phyloP scores from a whole-genome alignment of 1,139 yeast genomes.

The Spathaspora sp. region DNA sequence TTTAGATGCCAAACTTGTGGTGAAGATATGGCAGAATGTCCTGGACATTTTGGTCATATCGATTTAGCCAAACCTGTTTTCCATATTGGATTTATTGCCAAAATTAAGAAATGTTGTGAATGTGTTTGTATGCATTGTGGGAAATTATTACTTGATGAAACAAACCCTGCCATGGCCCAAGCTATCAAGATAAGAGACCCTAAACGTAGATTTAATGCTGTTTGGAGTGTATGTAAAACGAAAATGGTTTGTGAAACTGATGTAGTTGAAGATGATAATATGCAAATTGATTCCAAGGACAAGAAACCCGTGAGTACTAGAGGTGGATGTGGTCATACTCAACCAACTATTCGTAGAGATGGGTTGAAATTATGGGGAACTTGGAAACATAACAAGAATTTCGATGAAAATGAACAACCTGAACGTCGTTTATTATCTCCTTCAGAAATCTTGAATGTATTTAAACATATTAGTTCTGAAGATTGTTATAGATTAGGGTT shows the following conservation, averaged over 20 bases:
- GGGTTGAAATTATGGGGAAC: slow-evolving; percentile 96
- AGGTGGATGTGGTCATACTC: slow-evolving; percentile 98
- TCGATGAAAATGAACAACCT: slow-evolving; percentile 84
- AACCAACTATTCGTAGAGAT: slow-evolving; percentile 94
- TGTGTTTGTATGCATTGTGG: slow-evolving; percentile 99
- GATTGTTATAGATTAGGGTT: slow-evolving; percentile 85
- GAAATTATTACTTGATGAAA: slow-evolving; percentile 82
- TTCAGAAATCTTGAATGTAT: slow-evolving; percentile 84
- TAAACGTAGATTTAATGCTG: slow-evolving; percentile 93
- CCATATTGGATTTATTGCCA: slow-evolving; percentile 92
- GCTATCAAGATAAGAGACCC: slow-evolving; percentile 91
- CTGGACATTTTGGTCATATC: slow-evolving; percentile 99
- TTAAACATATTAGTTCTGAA: slow-evolving; percentile 84
- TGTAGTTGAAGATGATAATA: slow-evolving; percentile 59
- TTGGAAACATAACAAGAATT: slow-evolving; percentile 84
- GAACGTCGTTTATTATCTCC: slow-evolving; percentile 90
- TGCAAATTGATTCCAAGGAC: slow-evolving; percentile 20
- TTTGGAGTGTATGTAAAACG: slow-evolving; percentile 88
- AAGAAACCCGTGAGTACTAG: slow-evolving; percentile 47
- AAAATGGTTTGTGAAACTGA: slow-evolving; percentile 97
- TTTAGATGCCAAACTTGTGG: slow-evolving; percentile 99
- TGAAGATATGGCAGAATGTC: slow-evolving; percentile 98
- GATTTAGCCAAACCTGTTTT: slow-evolving; percentile 98
- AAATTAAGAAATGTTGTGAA: slow-evolving; percentile 93
- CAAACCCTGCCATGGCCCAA: slow-evolving; percentile 82